Evolutionary conservation across 2,329 filamentous ascomycete species (phyloP), one percentile per base, ranked within the genome.

Genomic region (Alternaria infectoria): DNA sequence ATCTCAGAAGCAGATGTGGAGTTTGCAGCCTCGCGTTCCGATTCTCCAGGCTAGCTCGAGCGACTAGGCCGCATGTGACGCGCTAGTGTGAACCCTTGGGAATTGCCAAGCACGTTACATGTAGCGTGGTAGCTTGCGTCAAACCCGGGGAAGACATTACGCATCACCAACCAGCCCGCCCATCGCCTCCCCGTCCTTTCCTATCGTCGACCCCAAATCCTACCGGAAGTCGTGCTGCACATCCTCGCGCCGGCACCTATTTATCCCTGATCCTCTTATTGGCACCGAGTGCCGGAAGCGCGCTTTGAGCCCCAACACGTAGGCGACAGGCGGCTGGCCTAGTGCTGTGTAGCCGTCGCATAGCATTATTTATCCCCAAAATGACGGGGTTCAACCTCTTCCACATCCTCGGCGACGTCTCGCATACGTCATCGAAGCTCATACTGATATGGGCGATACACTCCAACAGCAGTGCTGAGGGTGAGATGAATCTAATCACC

Each of bases 391-490:
- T 81, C 69, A 82, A 83, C 69, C 71, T 86, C 63, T 90, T 97
- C 81, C 92, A 93, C 74, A 87, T 96, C 74, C 80, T 93, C 73
- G 95, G 88, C 77, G 95, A 98, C 79, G 81, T 95, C 73, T 93
- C 91, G 74, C 95, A 98, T 79, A 88, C 93, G 49, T 85, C 89
- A 52, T 96, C 93, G 61, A 97, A 97, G 86, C 89, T 90, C 79
- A 96, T 97, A 77, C 86, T 97, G 72, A 93, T 97, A 82, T 92
- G 90, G 83, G 90, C 93, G 59, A 97, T 97, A 74, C 93, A 97
- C 81, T 88, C 88, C 70, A 97, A 97, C 77, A 88, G 88, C 76
- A 96, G 91, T 79, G 91, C 93, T 51, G 93, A 97, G 85, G 93
- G 90, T 89, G 81, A 61, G 64, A 59, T 47, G 43, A 28, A 25